Base-by-base conservation (phyloP, 2,329 filamentous ascomycete genomes). In the Trichophyton schoenleinii region DNA sequence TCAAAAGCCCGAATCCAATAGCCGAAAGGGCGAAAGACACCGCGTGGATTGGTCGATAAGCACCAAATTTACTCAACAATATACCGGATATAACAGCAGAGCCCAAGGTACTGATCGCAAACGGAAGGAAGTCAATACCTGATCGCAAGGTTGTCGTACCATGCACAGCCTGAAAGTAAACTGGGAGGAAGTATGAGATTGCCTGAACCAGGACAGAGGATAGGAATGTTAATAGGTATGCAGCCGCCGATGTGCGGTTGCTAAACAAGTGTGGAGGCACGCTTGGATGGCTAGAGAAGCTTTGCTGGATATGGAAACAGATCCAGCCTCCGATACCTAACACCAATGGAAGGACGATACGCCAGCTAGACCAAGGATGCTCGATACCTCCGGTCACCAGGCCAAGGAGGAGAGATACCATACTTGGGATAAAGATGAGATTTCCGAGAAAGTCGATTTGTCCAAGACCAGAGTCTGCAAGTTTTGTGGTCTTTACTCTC, bases 111-210 rank as follows among this genome's bases (percentile, higher is more conserved):
- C 63, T 60, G 31, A 69, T 41, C 1, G 65, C 63, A 3, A 59
- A 63, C 0, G 75, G 75, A 1, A 73, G 15, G 52, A 67, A 65
- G 64, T 70, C 63, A 61, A 70, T 66, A 11, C 71, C 73, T 13
- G 72, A 72, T 9, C 68, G 66, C 46, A 74, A 70, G 11, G 76
- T 71, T 1, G 69, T 70, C 3, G 71, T 72, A n/a, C 71, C 68
- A 65, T 76, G 76, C 57, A 74, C 72, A 41, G 74, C 72, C 66
- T 79, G 77, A 67, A 78, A 78, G 65, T 74, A 71, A 48, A 70
- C 67, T 6, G 69, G 68, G 11, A 71, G 53, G 57, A 69, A 70
- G 13, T 67, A 60, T 57, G 64, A 67, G 18, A 58, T 28, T 20
- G 18, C 11, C 6, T 58, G 36, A n/a, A 36, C 28, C 13, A 58